Evolutionary conservation across 164 flowering plant genomes (phyloP), one percentile per base, ranked within the genome.

Genomic region (Hamamelis virginiana): DNA sequence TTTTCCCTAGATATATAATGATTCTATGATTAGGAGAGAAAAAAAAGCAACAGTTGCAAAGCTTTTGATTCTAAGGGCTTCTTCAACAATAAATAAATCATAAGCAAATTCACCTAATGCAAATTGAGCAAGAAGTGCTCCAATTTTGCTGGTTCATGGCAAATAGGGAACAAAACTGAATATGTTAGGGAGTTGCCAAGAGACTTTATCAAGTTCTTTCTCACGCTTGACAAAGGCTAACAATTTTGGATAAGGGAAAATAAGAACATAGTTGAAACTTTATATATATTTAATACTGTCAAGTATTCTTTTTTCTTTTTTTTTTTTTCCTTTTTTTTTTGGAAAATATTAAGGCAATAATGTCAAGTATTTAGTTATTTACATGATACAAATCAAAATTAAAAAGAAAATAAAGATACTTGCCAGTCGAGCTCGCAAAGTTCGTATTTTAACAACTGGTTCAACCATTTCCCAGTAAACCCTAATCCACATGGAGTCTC

Each of bases 381-480:
- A 44, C 12, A 43, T 5, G 22, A 18, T 13, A 11, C 3, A 45
- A 45, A 22, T 57, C 19, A 61, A 18, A 28, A 59, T 22, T 12
- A 9, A 16, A 27, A 14, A 28, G 0, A 47, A 53, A 67, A 23
- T 8, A 47, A 27, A 13, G 65, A 70, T 72, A 81, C 87, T 81
- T 80, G 75, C 97, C 92, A 93, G 69, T 69, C 99, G 84, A 84
- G 98, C 98, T 72, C 95, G 88, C 71, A 96, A 76, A 23, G 99
- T 96, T 66, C 96, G 83, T 57, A 96, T 84, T 72, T 86, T 90
- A 21, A 86, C 81, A 71, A 80, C 73, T 58, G 98, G 97, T 70
- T 84, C 94, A 59, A 90, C 51, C 82, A 96, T 55, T 77, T 96
- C 99, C 99, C 97, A 96, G 71, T 88, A 77, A 64, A 93, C 87